Evolutionary conservation across 306 rosid genomes (phyloP), one percentile per base, ranked within the genome.

Genomic region (Quercus variabilis): DNA sequence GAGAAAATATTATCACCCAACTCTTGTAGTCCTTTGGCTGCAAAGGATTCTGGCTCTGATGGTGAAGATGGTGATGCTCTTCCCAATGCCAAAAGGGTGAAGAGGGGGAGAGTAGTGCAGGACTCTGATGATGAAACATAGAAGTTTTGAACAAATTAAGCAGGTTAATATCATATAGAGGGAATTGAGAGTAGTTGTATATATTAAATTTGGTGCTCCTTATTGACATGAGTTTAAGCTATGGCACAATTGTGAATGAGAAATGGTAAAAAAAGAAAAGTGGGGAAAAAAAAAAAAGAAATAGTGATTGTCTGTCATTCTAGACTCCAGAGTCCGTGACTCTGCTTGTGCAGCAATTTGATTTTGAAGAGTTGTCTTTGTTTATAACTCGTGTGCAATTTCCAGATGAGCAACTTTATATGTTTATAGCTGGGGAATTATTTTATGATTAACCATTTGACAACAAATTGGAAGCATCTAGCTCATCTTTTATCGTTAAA

Each of bases 101-200:
- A 77, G 82, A 85, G 76, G 38, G 17, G 63, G 55, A 72, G 71
- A 8, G 62, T 51, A 35, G 81, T 83, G 69, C 77, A 38, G 70
- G 83, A 83, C 76, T 85, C 83, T 6, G 88, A 85, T 52, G 85
- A 81, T 38, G 88, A 85, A 26, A 69, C 60, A 51, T 73, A 73
- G 74, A 35, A 63, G 11, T 41, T 41, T 41, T 41, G 46, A 41
- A 25, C 56, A 70, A 56, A 51, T 10, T 35, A 59, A 69, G 62
- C 33, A 30, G 15, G 3, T 0, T 1, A 60, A 62, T 14, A 18
- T 62, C 68, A 13, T 62, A 13, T 25, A 5, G 33, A 60, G 35
- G 68, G 19, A 60, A 25, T 13, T 60, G 17, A 23, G 30, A 26
- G 26, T 26, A 26, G 68, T 25, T 60, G 35, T 60, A 26, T 60